These are phyloP conservation scores for Echium plantagineum DNA, from an alignment of 257 asterid species.

Conservation along the genomic window DNA sequence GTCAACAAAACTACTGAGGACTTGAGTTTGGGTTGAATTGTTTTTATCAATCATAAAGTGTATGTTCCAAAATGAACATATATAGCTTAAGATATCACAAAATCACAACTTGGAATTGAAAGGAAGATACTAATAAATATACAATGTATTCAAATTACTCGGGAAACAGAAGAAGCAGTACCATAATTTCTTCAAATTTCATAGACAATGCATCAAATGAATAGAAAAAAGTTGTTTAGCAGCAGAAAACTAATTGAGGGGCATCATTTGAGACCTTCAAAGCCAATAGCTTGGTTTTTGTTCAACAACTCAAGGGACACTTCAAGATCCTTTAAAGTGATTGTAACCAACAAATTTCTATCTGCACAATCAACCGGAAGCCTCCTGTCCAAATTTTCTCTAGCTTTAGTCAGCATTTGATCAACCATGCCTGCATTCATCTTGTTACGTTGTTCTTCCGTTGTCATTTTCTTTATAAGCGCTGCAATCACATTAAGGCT, in stretches of 20 bases:
- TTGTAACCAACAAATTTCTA: constrained; percentile 47
- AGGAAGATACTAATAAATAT: too few relatives aligned
- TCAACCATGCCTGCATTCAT: constrained; percentile 88
- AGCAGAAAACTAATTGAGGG: neutral
- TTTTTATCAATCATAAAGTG: too few relatives aligned
- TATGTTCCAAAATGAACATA: neutral
- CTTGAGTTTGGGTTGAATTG: too few relatives aligned
- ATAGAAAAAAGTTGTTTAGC: too few relatives aligned
- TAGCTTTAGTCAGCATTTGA: constrained; percentile 67
- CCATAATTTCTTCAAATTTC: too few relatives aligned
- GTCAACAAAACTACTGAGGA: too few relatives aligned
- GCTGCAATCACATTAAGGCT: constrained; percentile 46
- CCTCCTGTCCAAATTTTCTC: constrained; percentile 77
- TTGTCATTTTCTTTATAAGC: constrained; percentile 46
- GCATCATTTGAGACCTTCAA: neutral
- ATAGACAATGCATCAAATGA: too few relatives aligned
- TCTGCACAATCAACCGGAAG: constrained; percentile 60
- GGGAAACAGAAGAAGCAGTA: too few relatives aligned
- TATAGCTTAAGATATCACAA: too few relatives aligned
- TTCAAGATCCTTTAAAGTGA: constrained; percentile 60
- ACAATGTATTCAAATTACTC: too few relatives aligned
- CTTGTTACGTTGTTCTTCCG: constrained; percentile 68
- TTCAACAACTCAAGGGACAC: constrained; percentile 45
- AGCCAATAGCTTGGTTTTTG: neutral
- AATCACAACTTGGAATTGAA: too few relatives aligned